Conservation (phyloP, 257 asterid species). For the Lycium ferocissimum region DNA sequence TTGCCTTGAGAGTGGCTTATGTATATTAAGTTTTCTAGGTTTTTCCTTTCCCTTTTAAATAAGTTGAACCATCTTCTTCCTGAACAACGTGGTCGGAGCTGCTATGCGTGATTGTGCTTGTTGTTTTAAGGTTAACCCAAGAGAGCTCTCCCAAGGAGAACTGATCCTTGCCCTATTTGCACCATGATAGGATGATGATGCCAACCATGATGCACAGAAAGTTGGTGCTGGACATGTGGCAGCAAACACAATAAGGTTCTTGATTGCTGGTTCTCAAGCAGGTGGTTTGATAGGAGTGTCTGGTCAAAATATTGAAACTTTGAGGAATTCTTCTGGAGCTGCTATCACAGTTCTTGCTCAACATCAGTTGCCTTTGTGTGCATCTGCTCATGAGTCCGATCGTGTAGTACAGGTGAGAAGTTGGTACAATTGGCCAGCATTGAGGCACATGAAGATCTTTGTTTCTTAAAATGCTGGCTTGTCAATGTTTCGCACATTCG, state of each 20-base stretch:
- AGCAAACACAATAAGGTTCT: constrained; percentile 83
- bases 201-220: constrained; percentile 60
- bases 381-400: constrained; percentile 93
- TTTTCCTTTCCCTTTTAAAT: background rate
- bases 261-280: constrained; percentile 96
- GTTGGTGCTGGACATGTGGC: constrained; percentile 84
- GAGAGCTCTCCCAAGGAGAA: background rate
- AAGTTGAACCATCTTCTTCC: background rate
- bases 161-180: constrained; percentile 16
- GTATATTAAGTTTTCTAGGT: background rate
- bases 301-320: constrained; percentile 89
- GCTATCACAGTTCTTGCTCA: constrained; percentile 82
- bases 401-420: constrained; percentile 88
- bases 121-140: background rate
- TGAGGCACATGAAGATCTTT: background rate
- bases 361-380: constrained; percentile 92
- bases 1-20: background rate
- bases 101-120: background rate
- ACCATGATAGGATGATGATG: constrained; percentile 68
- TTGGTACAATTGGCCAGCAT: background rate
- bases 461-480: background rate
- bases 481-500: background rate
- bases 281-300: constrained; percentile 93
- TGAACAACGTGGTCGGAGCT: background rate
- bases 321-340: constrained; percentile 89